Conservation (phyloP, 2,329 filamentous ascomycete genomes). For the Alternaria angustiovoidea region DNA sequence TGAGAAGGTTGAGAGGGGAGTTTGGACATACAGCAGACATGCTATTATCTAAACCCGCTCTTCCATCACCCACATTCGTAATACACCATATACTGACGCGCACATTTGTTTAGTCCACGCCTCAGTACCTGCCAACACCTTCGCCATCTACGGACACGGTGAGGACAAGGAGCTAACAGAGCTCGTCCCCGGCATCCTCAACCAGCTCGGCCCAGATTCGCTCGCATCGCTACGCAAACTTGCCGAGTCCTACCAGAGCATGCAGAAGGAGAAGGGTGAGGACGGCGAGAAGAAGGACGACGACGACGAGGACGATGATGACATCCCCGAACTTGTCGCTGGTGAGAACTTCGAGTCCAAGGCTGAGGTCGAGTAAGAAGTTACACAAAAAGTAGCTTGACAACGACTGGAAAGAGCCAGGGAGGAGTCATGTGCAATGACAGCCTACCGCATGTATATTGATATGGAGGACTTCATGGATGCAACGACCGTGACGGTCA, state of each 20-base stretch:
- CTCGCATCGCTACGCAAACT: slow-evolving; percentile 97
- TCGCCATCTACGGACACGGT: slow-evolving; percentile 97
- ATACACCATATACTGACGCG: slow-evolving; percentile 18
- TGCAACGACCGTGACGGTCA: slow-evolving; percentile 27
- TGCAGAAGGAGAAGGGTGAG: slow-evolving; percentile 91
- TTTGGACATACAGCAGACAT: not conserved
- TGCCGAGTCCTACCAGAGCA: slow-evolving; percentile 98
- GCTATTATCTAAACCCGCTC: not conserved
- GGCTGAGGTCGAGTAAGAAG: slow-evolving; percentile 78
- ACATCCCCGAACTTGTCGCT: slow-evolving; percentile 96
- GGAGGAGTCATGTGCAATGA: slow-evolving; percentile 28
- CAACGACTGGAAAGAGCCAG: slow-evolving; percentile 27
- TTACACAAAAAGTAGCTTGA: slow-evolving; percentile 16
- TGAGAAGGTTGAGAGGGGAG: not conserved
- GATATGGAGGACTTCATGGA: slow-evolving; percentile 31
- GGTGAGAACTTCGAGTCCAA: slow-evolving; percentile 98
- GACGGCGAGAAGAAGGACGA: slow-evolving; percentile 75
- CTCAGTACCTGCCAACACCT: slow-evolving; percentile 97
- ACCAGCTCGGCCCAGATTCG: slow-evolving; percentile 98
- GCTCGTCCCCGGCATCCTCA: slow-evolving; percentile 98
- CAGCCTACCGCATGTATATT: slow-evolving; percentile 35
- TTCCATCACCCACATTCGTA: not conserved
- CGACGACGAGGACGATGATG: slow-evolving; percentile 71
- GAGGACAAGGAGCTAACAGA: slow-evolving; percentile 99
- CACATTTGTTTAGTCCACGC: slow-evolving; percentile 76